Evolutionary conservation across 2,329 filamentous ascomycete species (phyloP), one percentile per base, ranked within the genome.

Genomic region (Fusarium drepaniforme): DNA sequence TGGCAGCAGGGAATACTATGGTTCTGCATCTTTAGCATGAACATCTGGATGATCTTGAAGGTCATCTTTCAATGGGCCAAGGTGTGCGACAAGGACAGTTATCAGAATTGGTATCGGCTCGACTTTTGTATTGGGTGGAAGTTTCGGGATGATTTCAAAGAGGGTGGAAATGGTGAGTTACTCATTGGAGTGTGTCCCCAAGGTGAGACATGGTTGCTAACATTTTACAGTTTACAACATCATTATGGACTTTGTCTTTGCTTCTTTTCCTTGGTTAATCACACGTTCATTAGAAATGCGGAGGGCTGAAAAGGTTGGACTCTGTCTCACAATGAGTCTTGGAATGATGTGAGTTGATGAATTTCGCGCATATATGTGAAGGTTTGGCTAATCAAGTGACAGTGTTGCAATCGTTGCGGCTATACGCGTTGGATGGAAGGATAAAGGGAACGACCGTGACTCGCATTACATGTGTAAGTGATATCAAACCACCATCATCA

Each of bases 181-280:
- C 1, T 16, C 5, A 28, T 28, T 28, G 25, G 25, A 28, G 25
- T 7, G 25, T 28, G 25, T 28, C 9, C 38, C n/a, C 38, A 21
- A 42, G 18, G 18, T 15, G 18, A 42, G 3, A 21, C 9, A 21
- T 42, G 1, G 2, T 42, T 59, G 74, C 61, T 66, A 7, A 75
- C 37, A 0, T 4, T 42, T 13, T 8, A 2, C 69, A 88, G 86
- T 87, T 7, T 88, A 88, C 77, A 89, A 88, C 76, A 86, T 88
- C 66, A 81, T 88, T 33, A 89, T 88, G 85, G 88, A 89, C 68
- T 88, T 89, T 46, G 73, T 87, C 0, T 85, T 89, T 73, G 86
- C 88, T 0, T 66, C 80, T 11, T 86, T 88, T 62, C 87, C 87
- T 4, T 88, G 87, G 86, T 74, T 87, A 25, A 84, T 89, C 23